Evolutionary conservation across 441 rosid species (phyloP), one percentile per base, ranked within the genome.

Genomic region (Pelargonium fulgidum): DNA sequence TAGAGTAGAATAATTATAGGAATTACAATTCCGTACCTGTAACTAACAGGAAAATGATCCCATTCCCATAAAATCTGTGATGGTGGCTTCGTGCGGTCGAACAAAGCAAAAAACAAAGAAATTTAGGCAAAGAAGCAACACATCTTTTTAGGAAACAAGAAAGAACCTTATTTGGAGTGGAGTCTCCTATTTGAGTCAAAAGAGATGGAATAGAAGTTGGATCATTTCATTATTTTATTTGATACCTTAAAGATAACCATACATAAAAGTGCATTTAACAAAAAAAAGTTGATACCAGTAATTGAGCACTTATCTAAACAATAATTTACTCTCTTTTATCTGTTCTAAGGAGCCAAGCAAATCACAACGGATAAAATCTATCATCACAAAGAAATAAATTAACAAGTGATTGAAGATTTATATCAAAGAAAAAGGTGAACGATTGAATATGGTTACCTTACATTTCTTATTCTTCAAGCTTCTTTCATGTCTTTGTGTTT

Each of bases 91-190:
- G 5, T 29, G 36, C 36, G 36, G 36, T 0, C 36, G 36, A 29
- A 29, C 36, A 26, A 26, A 26, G 33, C 33, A 26, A 1, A 26
- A 26, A 26, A 26, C 33, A 26, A 26, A 26, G 33, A 26, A 26
- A 26, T 3, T 26, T 1, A 26, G 24, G 24, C 24, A 22, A 59
- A 29, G 33, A 13, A 24, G 59, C 22, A 16, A 54, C 81, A 54
- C 82, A 13, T 36, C 81, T 74, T 80, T 80, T 74, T 48, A 76
- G 78, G 77, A 54, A 42, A 69, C 33, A 61, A 47, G 17, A 45
- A 5, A n/a, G 1, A 12, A 54, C 16, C 33, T 54, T 36, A 0
- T 2, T 62, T 61, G 33, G 71, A 70, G 62, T 67, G 76, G 81
- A 78, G 76, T 72, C 76, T 29, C 36, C 79, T 69, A 70, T 72